Evolutionary conservation across 768 basidiomycete genomes (phyloP).

Genomic region (Leccinum barrowsii): DNA sequence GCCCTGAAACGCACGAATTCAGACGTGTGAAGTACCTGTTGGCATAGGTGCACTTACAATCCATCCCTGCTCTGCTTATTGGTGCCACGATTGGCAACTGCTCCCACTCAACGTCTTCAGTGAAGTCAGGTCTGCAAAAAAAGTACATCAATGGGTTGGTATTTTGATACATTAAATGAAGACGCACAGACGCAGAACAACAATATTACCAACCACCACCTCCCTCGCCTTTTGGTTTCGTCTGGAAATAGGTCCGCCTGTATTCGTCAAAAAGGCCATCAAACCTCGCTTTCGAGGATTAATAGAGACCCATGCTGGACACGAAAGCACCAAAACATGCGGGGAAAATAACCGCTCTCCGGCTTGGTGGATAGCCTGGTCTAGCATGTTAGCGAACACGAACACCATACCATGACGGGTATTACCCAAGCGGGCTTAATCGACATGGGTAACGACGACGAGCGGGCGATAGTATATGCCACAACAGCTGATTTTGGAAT

Average conservation of each 20-base stretch:
- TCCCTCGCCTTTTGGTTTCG: conserved; percentile 34
- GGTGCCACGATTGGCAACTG: conserved; percentile 43
- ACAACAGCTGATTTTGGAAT: conserved; percentile 37
- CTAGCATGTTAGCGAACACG: conserved; percentile 1
- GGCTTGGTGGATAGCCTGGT: conserved; percentile 21
- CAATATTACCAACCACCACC: conserved; percentile 44
- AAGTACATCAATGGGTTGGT: neutral
- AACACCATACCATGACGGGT: neutral
- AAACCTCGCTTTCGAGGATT: conserved; percentile 34
- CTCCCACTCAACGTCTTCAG: conserved; percentile 50
- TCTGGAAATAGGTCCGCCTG: conserved; percentile 39
- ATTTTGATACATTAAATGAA: neutral
- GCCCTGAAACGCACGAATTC: conserved; percentile 41
- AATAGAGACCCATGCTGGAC: conserved; percentile 32
- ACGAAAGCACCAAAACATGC: conserved; percentile 45
- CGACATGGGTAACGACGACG: conserved; percentile 20
- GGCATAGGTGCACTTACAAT: conserved; percentile 39
- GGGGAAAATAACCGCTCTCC: conserved; percentile 41
- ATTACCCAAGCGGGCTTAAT: conserved; percentile 41
- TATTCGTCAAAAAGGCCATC: conserved; percentile 47
- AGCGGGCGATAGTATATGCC: conserved; percentile 33
- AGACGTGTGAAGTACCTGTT: neutral
- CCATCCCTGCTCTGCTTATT: conserved; percentile 40
- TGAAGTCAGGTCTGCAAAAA: conserved; percentile 47
- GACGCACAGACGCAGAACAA: conserved; percentile 51